phyloP scores from a whole-genome alignment of 345 rosid species.

The Gossypium rotundifolium region DNA sequence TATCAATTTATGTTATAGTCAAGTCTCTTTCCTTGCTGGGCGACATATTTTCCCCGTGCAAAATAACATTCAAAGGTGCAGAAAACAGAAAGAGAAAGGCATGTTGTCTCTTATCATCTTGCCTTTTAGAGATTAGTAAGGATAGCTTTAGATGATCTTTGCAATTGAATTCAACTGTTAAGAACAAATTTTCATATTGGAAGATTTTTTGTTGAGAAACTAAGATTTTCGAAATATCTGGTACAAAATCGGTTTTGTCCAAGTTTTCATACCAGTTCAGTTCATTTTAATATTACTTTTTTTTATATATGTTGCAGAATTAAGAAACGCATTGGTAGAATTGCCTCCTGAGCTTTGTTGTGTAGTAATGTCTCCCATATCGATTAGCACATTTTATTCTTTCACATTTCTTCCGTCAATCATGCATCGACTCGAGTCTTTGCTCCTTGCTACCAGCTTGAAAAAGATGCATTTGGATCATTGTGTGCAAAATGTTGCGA shows the following conservation, averaged over 20 bases:
- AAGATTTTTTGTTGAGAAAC: neutral
- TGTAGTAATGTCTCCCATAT: slow-evolving; percentile 54
- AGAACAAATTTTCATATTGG: neutral
- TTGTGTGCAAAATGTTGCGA: slow-evolving; percentile 29
- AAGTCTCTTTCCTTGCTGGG: slow-evolving; percentile 41
- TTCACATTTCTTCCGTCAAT: slow-evolving; percentile 68
- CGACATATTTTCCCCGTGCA: slow-evolving; percentile 54
- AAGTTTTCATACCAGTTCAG: neutral
- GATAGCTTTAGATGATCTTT: neutral
- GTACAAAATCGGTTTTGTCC: too few species aligned
- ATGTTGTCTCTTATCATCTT: neutral
- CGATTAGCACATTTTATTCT: slow-evolving; percentile 59
- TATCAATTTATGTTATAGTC: slow-evolving; percentile 31
- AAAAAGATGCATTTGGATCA: slow-evolving; percentile 45
- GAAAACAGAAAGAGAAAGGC: slow-evolving; percentile 61
- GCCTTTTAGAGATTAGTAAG: slow-evolving; percentile 1
- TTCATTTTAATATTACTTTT: neutral
- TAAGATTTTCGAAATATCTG: neutral
- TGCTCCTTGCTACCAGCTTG: slow-evolving; percentile 65
- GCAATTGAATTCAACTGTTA: neutral
- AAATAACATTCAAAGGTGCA: slow-evolving; percentile 36
- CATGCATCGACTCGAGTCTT: slow-evolving; percentile 69
- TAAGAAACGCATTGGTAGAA: slow-evolving; percentile 40
- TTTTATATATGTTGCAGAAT: slow-evolving; percentile 34
- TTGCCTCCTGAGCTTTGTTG: slow-evolving; percentile 88